Evolutionary conservation across 1,139 yeast genomes (phyloP), one percentile per base, ranked within the genome.

Genomic region (Blastobotrys persicus): DNA sequence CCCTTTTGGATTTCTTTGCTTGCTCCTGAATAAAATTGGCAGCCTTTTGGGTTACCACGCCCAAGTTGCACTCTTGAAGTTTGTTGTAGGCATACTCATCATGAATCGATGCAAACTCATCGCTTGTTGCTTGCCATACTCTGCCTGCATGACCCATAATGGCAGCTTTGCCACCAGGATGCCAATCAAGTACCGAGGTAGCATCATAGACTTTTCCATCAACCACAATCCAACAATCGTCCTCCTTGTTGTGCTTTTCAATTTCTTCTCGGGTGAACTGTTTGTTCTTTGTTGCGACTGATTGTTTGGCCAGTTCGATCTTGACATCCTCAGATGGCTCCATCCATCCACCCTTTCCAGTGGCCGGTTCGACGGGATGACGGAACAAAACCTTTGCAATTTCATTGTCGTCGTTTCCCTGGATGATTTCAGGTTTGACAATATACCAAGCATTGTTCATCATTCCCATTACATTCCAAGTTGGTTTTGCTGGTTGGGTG

Each of bases 161-260:
- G 6, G 39, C 17, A 9, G 39, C 75, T 31, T 69, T 72, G 4
- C 85, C 85, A 23, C 85, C 85, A 1, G 85, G 85, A 59, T 80
- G 85, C 47, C 76, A 72, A 20, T 67, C 62, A 54, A 79, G 67
- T 57, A 78, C 80, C 9, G 70, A 62, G 0, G 82, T 73, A 50
- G 78, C 75, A 56, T 80, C 77, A 54, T 79, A 68, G 11, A 80
- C 83, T 14, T 78, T 80, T 45, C 80, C 79, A 57, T 79, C 77
- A 39, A 80, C 76, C 12, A 79, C 76, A 52, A 80, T 78, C 85
- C 85, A 80, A 55, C 83, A 79, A 54, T 77, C 77, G 33, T 66
- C 69, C 3, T 67, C 71, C 19, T 65, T 74, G 53, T 75, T 73
- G 61, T 79, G 84, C 53, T 70, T 64, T 12, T 78, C 73, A 17